Base-by-base conservation (phyloP, 208 protist genomes). In the Trypanosoma rangeli region DNA sequence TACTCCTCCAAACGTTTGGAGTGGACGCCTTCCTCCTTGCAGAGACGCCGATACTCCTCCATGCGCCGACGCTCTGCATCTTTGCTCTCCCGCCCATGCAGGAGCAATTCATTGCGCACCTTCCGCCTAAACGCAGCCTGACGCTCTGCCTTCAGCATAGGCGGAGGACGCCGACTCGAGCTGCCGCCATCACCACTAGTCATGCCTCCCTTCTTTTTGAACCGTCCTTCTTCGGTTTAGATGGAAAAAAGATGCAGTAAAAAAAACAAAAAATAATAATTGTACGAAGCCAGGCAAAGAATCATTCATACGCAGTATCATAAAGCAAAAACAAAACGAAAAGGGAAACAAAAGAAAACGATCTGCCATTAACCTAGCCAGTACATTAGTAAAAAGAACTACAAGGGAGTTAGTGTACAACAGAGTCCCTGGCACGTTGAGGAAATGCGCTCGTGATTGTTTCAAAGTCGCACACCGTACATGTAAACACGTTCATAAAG, bases 21-120 rank as follows among this genome's bases (percentile, higher is more conserved):
- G 18, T 84, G 61, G 49, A 96, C 87, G 46, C 92, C 92, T 67
- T 96, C 88, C 22, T 84, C 76, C 39, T 85, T 75, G 58, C 92
- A 96, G 24, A 96, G 80, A 26, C 83, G 81, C 18, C 92, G 89
- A 71, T 94, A 96, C 39, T 86, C 88, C 82, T 96, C 88, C 92
- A 96, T 96, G 20, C 92, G 78, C 0, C 74, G 81, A 1, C 87
- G 74, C 77, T 96, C 88, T 22, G 73, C 82, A 54, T 96, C 92
- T 70, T 90, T 94, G 54, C 82, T 61, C 24, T 86, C 80, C 10
- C 87, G 79, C 0, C 89, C 89, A 22, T 92, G 78, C 4, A 83
- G 74, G 0, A 96, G 68, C 24, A 83, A 76, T 0, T 78, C 72
- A 50, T 85, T 79, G 28, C 89, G 83, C 8, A 94, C 82, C 29